Evolutionary conservation across 805 yeast species (phyloP).

Genomic region (Metschnikowia proteae): DNA sequence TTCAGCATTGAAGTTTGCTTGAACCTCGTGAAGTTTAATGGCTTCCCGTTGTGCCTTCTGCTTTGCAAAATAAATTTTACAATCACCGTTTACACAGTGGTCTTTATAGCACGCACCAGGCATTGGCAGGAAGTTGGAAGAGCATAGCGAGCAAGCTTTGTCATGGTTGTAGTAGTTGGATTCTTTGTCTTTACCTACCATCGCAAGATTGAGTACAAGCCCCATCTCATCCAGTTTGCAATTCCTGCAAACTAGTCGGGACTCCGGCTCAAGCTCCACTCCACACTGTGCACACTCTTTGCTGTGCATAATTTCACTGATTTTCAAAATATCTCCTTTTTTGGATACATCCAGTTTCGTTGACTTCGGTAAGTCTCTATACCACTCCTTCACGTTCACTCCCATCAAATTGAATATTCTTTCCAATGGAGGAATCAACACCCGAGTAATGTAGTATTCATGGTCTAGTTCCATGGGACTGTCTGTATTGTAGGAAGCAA

Average conservation of each 20-base stretch:
- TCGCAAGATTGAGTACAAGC: constrained; percentile 30
- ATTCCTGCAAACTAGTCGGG: constrained; percentile 17
- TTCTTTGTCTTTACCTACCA: constrained; percentile 18
- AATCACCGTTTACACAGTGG: constrained; percentile 59
- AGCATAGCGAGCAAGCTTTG: constrained; percentile 22
- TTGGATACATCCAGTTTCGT: constrained; percentile 10
- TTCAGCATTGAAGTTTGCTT: not conserved
- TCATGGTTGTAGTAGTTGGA: constrained; percentile 10
- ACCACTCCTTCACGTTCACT: constrained; percentile 77
- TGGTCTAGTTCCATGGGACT: constrained; percentile 58
- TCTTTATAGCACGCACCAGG: constrained; percentile 12
- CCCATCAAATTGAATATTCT: constrained; percentile 81
- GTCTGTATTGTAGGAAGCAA: constrained; percentile 32
- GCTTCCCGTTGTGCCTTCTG: constrained; percentile 31
- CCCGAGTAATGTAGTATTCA: constrained; percentile 80
- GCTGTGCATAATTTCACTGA: constrained; percentile 11
- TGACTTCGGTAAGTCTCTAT: constrained; percentile 55
- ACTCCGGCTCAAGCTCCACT: constrained; percentile 6
- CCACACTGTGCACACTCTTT: constrained; percentile 14
- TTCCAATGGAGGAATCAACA: constrained; percentile 85
- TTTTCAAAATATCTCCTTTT: constrained; percentile 10
- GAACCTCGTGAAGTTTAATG: not conserved
- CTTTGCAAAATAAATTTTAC: constrained; percentile 57
- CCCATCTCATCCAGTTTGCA: constrained; percentile 31
- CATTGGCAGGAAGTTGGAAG: constrained; percentile 15